Percentiles rank a stretch among this genome's conserved stretches.
Conservation (phyloP, 164 flowering plant genomes). For the Vitis labrusca region DNA sequence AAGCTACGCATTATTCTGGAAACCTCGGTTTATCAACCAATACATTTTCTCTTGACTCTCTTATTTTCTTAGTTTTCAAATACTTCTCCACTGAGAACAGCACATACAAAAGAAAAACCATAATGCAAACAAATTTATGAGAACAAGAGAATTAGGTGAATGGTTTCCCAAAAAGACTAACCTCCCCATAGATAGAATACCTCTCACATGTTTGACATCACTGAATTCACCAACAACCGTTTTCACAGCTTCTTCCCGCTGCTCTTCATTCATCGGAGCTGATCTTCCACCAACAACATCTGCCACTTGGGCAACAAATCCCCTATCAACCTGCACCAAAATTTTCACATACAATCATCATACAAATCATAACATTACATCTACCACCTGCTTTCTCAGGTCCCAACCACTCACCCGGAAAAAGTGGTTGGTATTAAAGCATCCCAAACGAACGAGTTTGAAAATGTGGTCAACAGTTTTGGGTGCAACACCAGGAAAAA, state of each 20-base stretch:
- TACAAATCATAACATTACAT: not conserved
- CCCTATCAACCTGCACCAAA: constrained; percentile 70
- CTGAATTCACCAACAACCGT: constrained; percentile 91
- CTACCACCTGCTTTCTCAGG: not conserved
- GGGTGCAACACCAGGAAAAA: constrained; percentile 86
- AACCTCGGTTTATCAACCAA: too few species aligned
- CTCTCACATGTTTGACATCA: constrained; percentile 86
- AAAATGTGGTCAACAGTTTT: constrained; percentile 89
- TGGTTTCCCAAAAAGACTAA: constrained; percentile 14
- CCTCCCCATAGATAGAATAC: constrained; percentile 98
- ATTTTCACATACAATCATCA: not conserved
- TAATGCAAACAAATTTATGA: not conserved
- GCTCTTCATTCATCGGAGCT: constrained; percentile 90
- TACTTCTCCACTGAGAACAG: too few species aligned
- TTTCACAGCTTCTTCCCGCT: constrained; percentile 72
- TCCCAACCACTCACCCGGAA: constrained; percentile 58
- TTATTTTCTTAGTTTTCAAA: too few species aligned
- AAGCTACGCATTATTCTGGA: too few species aligned
- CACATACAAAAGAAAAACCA: not conserved
- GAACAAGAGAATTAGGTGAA: not conserved
- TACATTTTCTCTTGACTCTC: too few species aligned
- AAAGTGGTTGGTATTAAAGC: constrained; percentile 93
- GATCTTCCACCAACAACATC: constrained; percentile 83
- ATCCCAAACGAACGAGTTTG: constrained; percentile 86
- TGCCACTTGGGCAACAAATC: constrained; percentile 96